A percentile compares a stretch with the other conserved stretches of the same genome.
Conservation (phyloP, 2,329 filamentous ascomycete species). For the Sarocladium kiliense region DNA sequence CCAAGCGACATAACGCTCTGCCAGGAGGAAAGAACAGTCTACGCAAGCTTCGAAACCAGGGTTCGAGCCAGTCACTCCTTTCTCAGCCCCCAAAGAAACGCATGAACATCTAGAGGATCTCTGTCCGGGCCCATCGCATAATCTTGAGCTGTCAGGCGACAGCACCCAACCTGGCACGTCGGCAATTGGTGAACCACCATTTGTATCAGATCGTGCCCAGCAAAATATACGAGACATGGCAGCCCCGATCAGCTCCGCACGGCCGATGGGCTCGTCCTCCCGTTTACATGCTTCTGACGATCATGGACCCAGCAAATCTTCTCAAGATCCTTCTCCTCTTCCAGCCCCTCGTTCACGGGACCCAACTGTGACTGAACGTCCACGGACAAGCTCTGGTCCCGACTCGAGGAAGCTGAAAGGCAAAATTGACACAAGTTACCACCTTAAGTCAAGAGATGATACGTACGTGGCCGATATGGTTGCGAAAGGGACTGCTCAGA, state of each 20-base stretch:
- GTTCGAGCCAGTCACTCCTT: background rate
- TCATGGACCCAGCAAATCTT: background rate
- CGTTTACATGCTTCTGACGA: background rate
- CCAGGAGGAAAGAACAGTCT: background rate
- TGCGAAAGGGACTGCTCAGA: constrained; percentile 26
- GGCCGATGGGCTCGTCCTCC: background rate
- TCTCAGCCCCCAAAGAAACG: background rate
- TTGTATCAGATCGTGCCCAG: constrained; percentile 9
- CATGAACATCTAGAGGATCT: constrained; percentile 1
- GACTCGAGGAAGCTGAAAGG: background rate
- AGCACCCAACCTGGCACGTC: constrained; percentile 1
- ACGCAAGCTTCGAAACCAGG: constrained; percentile 3
- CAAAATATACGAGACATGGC: constrained; percentile 4
- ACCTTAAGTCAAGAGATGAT: constrained; percentile 37
- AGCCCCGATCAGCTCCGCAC: constrained; percentile 1
- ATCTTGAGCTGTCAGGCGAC: constrained; percentile 5
- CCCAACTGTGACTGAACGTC: background rate
- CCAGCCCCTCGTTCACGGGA: background rate
- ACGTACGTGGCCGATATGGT: constrained; percentile 25
- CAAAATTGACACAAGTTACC: background rate
- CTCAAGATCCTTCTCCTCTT: background rate
- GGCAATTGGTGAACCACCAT: constrained; percentile 5
- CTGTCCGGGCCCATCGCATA: background rate
- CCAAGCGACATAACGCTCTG: background rate
- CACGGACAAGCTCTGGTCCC: constrained; percentile 6